Evolutionary conservation across 495 filamentous ascomycete species (phyloP).

Genomic region (Neurospora sp.): DNA sequence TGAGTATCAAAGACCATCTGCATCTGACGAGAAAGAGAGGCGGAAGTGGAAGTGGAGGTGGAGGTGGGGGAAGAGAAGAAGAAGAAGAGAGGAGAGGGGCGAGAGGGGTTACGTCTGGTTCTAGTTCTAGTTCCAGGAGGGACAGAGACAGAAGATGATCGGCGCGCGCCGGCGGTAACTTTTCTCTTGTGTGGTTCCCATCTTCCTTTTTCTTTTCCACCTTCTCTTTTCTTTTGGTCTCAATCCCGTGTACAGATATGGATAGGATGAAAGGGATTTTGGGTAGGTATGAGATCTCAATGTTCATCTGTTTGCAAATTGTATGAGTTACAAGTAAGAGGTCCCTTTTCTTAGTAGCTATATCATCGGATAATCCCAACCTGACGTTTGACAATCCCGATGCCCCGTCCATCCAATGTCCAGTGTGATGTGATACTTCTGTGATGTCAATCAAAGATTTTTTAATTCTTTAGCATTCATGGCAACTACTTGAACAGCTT

Average conservation of each 20-base stretch:
- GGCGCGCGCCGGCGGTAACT: neutral
- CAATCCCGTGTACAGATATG: neutral
- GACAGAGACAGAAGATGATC: neutral
- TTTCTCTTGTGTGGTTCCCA: too few species aligned
- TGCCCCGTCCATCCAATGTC: neutral
- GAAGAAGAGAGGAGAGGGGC: neutral
- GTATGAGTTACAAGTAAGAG: neutral
- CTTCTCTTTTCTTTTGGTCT: neutral
- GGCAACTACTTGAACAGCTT: neutral
- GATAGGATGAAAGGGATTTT: neutral
- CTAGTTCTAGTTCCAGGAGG: neutral
- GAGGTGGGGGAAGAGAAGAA: neutral
- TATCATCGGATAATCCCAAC: neutral
- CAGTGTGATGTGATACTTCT: too few species aligned
- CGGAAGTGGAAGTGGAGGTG: neutral
- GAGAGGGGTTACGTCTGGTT: neutral
- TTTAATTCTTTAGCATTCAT: too few species aligned
- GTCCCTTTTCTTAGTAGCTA: rapidly evolving
- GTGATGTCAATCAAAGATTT: neutral
- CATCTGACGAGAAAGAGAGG: neutral
- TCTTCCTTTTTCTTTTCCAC: too few species aligned
- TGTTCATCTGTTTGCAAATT: too few species aligned
- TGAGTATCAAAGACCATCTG: neutral
- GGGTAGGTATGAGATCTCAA: neutral
- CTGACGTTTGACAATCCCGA: neutral